Evolutionary conservation across 2,329 filamentous ascomycete species (phyloP).

Genomic region (Calonectria pteridis): DNA sequence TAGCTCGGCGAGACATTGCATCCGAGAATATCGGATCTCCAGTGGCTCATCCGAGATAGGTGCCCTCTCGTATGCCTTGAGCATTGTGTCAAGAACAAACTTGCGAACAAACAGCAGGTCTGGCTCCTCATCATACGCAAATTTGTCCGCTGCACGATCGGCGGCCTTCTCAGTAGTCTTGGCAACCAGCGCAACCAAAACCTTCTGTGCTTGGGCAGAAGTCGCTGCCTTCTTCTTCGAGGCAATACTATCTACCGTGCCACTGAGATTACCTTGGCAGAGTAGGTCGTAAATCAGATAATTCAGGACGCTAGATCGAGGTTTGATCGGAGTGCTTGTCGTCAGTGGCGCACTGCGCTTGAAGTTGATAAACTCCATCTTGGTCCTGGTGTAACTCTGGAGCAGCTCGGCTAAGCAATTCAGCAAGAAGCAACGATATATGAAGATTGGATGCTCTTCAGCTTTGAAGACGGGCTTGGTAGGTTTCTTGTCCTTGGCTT

Average conservation of each 20-base stretch:
- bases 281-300: constrained; percentile 89
- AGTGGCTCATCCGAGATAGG: constrained; percentile 82
- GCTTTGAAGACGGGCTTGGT: constrained; percentile 86
- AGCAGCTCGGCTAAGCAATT: constrained; percentile 93
- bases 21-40: constrained; percentile 87
- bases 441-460: constrained; percentile 94
- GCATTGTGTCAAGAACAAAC: constrained; percentile 92
- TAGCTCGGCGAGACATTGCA: constrained; percentile 89
- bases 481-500: constrained; percentile 71
- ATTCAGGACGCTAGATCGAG: constrained; percentile 90
- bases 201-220: constrained; percentile 86
- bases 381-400: constrained; percentile 91
- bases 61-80: constrained; percentile 93
- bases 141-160: constrained; percentile 68
- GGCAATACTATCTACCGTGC: constrained; percentile 78
- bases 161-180: constrained; percentile 85
- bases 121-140: constrained; percentile 80
- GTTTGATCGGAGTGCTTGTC: constrained; percentile 91
- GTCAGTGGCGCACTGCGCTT: constrained; percentile 90
- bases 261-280: constrained; percentile 70
- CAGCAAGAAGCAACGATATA: constrained; percentile 95
- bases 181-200: constrained; percentile 87
- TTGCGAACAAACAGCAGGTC: constrained; percentile 93
- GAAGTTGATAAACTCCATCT: constrained; percentile 99
- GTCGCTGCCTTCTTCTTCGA: constrained; percentile 90